phyloP scores from a whole-genome alignment of 345 rosid genomes.

The Salix exigua region DNA sequence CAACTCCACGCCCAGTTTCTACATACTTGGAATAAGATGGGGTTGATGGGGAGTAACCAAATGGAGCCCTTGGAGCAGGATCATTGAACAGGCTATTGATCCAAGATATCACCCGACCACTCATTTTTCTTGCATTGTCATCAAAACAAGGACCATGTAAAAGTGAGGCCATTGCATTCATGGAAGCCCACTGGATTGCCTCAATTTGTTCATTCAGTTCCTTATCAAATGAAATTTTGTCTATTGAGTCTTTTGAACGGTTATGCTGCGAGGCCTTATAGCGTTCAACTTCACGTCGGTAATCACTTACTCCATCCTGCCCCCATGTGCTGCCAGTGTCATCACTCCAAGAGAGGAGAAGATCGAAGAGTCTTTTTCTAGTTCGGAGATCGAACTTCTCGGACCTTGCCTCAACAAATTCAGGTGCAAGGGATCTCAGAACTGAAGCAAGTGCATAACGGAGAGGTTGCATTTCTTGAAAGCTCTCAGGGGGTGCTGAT shows the following conservation, averaged over 20 bases:
- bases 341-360: constrained; percentile 89
- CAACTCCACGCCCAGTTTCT: constrained; percentile 77
- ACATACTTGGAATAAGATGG: constrained; percentile 84
- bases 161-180: constrained; percentile 97
- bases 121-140: constrained; percentile 98
- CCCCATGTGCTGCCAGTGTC: constrained; percentile 83
- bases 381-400: constrained; percentile 86
- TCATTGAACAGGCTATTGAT: constrained; percentile 94
- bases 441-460: constrained; percentile 93
- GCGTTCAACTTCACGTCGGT: constrained; percentile 96
- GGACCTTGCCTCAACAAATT: constrained; percentile 86
- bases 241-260: constrained; percentile 90
- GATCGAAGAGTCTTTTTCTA: constrained; percentile 85
- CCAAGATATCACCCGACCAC: constrained; percentile 94
- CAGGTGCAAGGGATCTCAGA: constrained; percentile 85
- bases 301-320: constrained; percentile 77
- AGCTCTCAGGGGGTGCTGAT: constrained; percentile 61
- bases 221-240: constrained; percentile 88
- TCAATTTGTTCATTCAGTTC: constrained; percentile 88
- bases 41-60: constrained; percentile 96
- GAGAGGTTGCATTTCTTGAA: constrained; percentile 84
- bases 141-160: constrained; percentile 96
- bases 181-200: constrained; percentile 95
- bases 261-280: constrained; percentile 87
- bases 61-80: constrained; percentile 90